phyloP scores from a whole-genome alignment of 2,329 filamentous ascomycete genomes.

The Knufia petricola region DNA sequence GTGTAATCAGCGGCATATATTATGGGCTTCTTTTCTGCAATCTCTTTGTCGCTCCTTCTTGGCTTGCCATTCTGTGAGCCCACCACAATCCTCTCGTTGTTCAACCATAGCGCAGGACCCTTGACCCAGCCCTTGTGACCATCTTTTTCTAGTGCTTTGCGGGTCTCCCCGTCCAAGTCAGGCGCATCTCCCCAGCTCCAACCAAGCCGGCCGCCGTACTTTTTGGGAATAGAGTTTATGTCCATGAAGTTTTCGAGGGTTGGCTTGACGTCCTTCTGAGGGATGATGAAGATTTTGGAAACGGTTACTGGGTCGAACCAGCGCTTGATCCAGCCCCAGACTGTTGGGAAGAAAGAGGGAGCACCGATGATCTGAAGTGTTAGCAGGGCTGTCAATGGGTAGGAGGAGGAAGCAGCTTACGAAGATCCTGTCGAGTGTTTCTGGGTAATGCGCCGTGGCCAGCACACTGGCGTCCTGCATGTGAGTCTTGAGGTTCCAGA shows the following conservation, averaged over 20 bases:
- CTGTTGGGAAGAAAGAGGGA: conserved; percentile 75
- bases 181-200: conserved; percentile 70
- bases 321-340: conserved; percentile 78
- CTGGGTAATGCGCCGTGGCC: conserved; percentile 88
- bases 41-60: conserved; percentile 14
- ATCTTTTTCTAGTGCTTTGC: conserved; percentile 22
- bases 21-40: conserved; percentile 19
- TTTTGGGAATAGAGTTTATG: conserved; percentile 69
- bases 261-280: conserved; percentile 59
- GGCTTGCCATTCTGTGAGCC: conserved; percentile 21
- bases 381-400: too few relatives aligned
- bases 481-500: conserved; percentile 87
- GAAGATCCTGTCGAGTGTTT: conserved; percentile 78
- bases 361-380: conserved; percentile 65
- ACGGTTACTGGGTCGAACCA: conserved; percentile 91
- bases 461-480: conserved; percentile 87
- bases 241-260: conserved; percentile 78
- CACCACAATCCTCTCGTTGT: conserved; percentile 19
- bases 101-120: conserved; percentile 23
- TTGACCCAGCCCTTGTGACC: conserved; percentile 22
- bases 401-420: conserved; percentile 33
- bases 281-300: conserved; percentile 90
- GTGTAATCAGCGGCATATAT: conserved; percentile 22
- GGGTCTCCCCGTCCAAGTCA: conserved; percentile 51
- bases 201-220: conserved; percentile 79